Evolutionary conservation across 2,329 filamentous ascomycete genomes (phyloP).

Genomic region (Trichoderma polysporum): DNA sequence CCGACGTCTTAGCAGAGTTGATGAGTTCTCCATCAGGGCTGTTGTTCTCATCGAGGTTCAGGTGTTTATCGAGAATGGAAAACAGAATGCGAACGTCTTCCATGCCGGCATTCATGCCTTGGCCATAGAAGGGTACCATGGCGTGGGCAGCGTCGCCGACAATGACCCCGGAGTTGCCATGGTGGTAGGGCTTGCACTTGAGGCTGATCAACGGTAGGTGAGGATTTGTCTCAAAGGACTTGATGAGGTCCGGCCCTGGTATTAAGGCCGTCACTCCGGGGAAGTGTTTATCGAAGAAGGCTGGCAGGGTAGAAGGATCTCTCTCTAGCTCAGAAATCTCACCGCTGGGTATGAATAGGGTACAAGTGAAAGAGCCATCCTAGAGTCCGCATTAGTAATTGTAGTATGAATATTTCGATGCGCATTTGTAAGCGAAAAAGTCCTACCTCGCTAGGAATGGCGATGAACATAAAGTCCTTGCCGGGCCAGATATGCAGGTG

Average conservation of each 20-base stretch:
- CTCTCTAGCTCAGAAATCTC: conserved; percentile 69
- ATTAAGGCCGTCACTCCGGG: conserved; percentile 79
- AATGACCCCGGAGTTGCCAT: conserved; percentile 72
- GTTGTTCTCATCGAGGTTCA: conserved; percentile 46
- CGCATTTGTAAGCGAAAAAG: conserved; percentile 24
- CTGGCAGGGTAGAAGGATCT: conserved; percentile 57
- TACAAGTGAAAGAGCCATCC: conserved; percentile 93
- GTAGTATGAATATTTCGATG: not conserved
- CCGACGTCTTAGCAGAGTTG: conserved; percentile 44
- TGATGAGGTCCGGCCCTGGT: conserved; percentile 62
- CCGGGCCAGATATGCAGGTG: conserved; percentile 98
- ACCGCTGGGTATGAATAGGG: conserved; percentile 77
- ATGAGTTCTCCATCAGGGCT: conserved; percentile 37
- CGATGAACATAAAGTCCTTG: conserved; percentile 96
- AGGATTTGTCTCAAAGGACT: conserved; percentile 77
- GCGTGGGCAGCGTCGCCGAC: conserved; percentile 94
- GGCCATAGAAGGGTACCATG: conserved; percentile 98
- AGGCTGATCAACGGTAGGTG: conserved; percentile 92
- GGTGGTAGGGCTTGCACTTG: conserved; percentile 89
- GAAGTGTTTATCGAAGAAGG: conserved; percentile 81
- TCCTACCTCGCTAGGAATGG: conserved; percentile 70
- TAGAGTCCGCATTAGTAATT: conserved; percentile 34
- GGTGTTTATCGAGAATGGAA: conserved; percentile 70
- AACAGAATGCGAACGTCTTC: conserved; percentile 93
- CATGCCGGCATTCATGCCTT: conserved; percentile 95